phyloP scores from a whole-genome alignment of 2,329 filamentous ascomycete species.

The Uncinocarpus reesii region DNA sequence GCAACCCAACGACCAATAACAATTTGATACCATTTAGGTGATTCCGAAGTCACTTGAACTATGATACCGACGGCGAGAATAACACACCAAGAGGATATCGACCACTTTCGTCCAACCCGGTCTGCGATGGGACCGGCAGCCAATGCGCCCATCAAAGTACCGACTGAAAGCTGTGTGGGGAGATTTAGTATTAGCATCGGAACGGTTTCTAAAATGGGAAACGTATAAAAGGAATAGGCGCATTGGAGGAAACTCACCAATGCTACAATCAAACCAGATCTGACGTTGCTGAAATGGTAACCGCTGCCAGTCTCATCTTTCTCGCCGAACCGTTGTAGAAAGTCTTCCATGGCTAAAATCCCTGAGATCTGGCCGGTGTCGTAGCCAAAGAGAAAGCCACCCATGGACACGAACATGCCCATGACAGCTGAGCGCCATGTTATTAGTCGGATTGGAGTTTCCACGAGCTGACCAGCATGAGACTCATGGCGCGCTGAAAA shows the following conservation, averaged over 20 bases:
- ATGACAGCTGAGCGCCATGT: constrained; percentile 37
- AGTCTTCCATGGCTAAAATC: constrained; percentile 40
- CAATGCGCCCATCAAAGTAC: constrained; percentile 33
- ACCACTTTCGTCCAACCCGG: constrained; percentile 37
- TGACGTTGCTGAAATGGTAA: constrained; percentile 37
- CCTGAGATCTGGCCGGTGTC: constrained; percentile 36
- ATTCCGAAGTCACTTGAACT: constrained; percentile 36
- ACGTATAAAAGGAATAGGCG: not conserved
- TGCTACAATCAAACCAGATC: constrained; percentile 38
- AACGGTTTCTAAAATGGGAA: no score
- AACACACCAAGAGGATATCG: constrained; percentile 37
- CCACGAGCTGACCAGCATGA: constrained; percentile 22
- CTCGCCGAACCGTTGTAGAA: constrained; percentile 34
- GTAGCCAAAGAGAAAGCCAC: constrained; percentile 41
- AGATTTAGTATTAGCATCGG: not conserved
- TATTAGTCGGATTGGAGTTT: constrained; percentile 35
- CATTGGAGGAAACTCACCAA: constrained; percentile 28
- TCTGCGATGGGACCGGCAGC: constrained; percentile 38
- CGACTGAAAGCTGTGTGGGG: constrained; percentile 32
- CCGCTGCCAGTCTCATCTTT: constrained; percentile 23
- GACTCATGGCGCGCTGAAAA: constrained; percentile 7
- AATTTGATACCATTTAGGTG: constrained; percentile 35
- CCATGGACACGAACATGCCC: constrained; percentile 39
- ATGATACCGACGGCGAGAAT: constrained; percentile 39
- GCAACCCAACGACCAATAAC: constrained; percentile 40